Base-by-base conservation (phyloP, 768 basidiomycete genomes). In the Xerocomellus intermedius region DNA sequence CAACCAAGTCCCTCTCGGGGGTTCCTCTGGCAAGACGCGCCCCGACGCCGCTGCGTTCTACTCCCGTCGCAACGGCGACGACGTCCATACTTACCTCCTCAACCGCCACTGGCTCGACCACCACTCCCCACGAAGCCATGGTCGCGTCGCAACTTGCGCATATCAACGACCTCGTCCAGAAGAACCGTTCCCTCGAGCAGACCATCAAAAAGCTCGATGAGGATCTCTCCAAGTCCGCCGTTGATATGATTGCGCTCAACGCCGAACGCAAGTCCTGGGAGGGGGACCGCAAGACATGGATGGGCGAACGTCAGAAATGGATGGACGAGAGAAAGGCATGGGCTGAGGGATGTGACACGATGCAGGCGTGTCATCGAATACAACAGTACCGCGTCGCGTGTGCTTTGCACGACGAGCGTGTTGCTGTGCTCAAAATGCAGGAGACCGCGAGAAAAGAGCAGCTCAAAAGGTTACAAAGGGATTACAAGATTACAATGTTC, bases 121-220 rank as follows among this genome's bases (percentile, higher is more conserved):
- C 68, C 42, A 69, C 70, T 50, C 77, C 70, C 35, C 68, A 69
- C 39, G 75, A 75, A 30, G 77, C 83, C 22, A 75, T 87, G 62
- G 81, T 82, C 57, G 75, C 82, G 24, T 78, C 84, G 5, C 81
- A 86, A 66, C 83, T 83, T 55, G 70, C 77, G 3, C 87, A 90
- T 66, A 88, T 91, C 47, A 79, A 85, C 46, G 86, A 91, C 41
- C 81, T 91, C 49, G 85, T 89, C 3, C 81, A 86, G 58, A 78
- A 83, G 57, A 86, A 82, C 63, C 82, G 82, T 24, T 80, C 79
- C 0, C 77, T 88, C 49, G 86, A 88, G 53, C 79, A 84, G 56
- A 79, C 78, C 5, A 77, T 79, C 68, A 79, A 79, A 60, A 81
- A 79, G 42, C 77, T 89, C 35, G 64, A 71, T 16, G 78, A 79